Evolutionary conservation across 306 rosid species (phyloP), one percentile per base, ranked within the genome.

Genomic region (Argentina anserina): DNA sequence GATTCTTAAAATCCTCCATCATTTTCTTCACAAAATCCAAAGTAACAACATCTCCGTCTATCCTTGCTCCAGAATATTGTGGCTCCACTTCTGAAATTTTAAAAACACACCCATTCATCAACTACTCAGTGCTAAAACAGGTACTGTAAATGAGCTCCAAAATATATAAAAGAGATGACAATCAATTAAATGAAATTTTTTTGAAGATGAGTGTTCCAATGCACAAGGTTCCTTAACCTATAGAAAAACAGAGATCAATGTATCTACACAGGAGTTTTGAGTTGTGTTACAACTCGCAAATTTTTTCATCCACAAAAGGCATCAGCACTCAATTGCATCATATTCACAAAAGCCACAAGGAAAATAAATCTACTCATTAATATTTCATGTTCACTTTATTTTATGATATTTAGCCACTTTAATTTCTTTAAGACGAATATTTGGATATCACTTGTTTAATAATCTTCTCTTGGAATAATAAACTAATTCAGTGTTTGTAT

Each of bases 1-100:
- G 95, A 56, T 90, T 88, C 93, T 90, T 95, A 80, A 91, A 95
- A 84, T 91, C 99, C 64, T 91, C 99, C 83, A 91, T 86, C 99
- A 95, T 90, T 86, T 88, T 91, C 86, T 86, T 90, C 84, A 91
- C 97, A 71, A 95, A 95, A 75, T 95, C 97, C 84, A 91, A 76
- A 49, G 96, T 90, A 78, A 95, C 86, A 77, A 83, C 87, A 62
- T 95, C 97, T 34, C 96, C 99, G 62, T 95, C 99, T 74, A 95
- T 91, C 85, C 87, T 91, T 71, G 97, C 97, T 72, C 99, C 97
- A 4, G 96, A 77, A 74, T 95, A 95, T 69, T 88, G 90, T 56
- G 96, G 81, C 89, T 95, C 99, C 69, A 95, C 99, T 64, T 91
- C 99, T 95, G 86, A 74, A 62, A 84, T 81, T 49, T 49, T 18